A percentile compares a stretch with the other conserved stretches of the same genome.
Conservation (phyloP, 2,329 filamentous ascomycete genomes). For the Nannizzia gypsea region DNA sequence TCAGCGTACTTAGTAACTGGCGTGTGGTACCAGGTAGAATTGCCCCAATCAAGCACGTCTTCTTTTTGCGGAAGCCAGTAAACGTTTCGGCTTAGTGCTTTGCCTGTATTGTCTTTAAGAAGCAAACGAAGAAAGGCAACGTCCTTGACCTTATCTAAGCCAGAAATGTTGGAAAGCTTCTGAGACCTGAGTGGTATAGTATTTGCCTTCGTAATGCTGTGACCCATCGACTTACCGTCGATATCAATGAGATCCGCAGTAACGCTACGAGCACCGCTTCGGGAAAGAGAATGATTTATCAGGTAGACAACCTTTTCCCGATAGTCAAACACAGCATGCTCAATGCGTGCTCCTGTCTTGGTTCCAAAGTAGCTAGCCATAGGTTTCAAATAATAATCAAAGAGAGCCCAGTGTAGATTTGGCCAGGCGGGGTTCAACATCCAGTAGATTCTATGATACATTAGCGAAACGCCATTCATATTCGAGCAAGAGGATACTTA, state of each 20-base stretch:
- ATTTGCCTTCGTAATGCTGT: constrained; percentile 19
- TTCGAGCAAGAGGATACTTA: constrained; percentile 10
- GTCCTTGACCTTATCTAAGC: constrained; percentile 26
- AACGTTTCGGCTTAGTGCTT: constrained; percentile 43
- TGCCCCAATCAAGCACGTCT: constrained; percentile 45
- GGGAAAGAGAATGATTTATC: constrained; percentile 43
- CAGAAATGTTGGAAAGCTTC: constrained; percentile 24
- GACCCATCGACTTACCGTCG: constrained; percentile 35
- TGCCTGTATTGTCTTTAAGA: constrained; percentile 26
- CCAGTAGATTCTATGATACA: constrained; percentile 44
- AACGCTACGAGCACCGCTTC: constrained; percentile 33
- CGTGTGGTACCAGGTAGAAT: constrained; percentile 49
- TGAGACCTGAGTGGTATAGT: constrained; percentile 39
- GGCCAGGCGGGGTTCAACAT: constrained; percentile 58
- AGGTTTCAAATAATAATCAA: constrained; percentile 51
- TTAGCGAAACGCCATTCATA: too few species aligned
- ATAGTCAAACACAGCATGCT: constrained; percentile 49
- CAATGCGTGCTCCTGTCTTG: constrained; percentile 40
- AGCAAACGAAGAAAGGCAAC: constrained; percentile 43
- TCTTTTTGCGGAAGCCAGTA: constrained; percentile 44
- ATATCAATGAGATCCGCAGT: constrained; percentile 40
- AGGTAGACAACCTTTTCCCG: constrained; percentile 36
- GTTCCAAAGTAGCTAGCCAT: constrained; percentile 49
- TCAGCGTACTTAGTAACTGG: constrained; percentile 43
- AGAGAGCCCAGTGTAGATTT: constrained; percentile 52